Base-by-base conservation (phyloP, 768 basidiomycete species). In the Lactarius tabidus region DNA sequence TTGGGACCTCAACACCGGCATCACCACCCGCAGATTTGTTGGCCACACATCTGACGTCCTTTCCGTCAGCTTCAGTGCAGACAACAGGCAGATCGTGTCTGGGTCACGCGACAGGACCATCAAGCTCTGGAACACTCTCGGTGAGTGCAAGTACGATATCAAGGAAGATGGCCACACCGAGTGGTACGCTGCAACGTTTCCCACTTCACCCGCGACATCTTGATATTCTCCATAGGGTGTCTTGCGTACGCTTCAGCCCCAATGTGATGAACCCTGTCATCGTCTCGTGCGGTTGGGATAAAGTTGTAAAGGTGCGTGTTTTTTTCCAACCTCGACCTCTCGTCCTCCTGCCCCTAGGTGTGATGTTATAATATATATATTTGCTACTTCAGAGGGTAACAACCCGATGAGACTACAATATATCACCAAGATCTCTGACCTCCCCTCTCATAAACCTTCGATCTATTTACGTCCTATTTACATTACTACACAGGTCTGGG, bases 61-160 rank as follows among this genome's bases (percentile, higher is more conserved):
- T 65, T 97, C 95, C 70, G 97, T 99, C 81, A 96, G 93, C 79
- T 99, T 99, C 87, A 95, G 92, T 71, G 97, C 97, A 65, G 97
- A 99, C 80, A 98, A 99, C 87, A 84, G 97, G 76, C 97, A 98
- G 78, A 99, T 99, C 76, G 97, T 99, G 72, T 97, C 95, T 59
- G 97, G 95, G 62, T 95, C 95, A 68, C 91, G 97, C 71, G 97
- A 99, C 85, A 84, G 83, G 76, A 88, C 91, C 45, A 99, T 99
- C 84, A 99, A 98, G 79, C 91, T 99, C 74, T 99, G 97, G 97
- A 99, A 99, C 83, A 99, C 97, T 67, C 88, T 99, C 70, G 97
- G 97, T 74, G 97, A 99, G 80, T 99, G 97, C 84, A 99, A 99
- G 79, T 98, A 94, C 77, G 93, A 98, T 77, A 99, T 99, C 79